phyloP scores from a whole-genome alignment of 768 basidiomycete species.

The Suillus subaureus region DNA sequence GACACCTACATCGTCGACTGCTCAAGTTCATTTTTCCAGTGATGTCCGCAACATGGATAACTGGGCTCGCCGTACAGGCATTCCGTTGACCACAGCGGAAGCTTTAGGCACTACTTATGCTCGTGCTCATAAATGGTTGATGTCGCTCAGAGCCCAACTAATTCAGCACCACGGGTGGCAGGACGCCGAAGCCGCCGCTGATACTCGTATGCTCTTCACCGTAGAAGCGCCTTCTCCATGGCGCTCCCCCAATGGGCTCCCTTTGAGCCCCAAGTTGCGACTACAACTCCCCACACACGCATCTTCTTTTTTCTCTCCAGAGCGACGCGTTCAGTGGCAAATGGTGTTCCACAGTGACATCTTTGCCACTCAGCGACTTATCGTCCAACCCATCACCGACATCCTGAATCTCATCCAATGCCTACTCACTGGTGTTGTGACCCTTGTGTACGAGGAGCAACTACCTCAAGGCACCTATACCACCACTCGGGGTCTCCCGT shows the following conservation, averaged over 20 bases:
- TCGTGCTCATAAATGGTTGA: constrained; percentile 76
- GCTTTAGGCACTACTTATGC: constrained; percentile 81
- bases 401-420: constrained; percentile 71
- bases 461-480: constrained; percentile 69
- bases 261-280: constrained; percentile 72
- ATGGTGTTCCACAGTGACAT: constrained; percentile 86
- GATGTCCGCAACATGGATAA: constrained; percentile 82
- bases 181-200: constrained; percentile 54
- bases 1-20: constrained; percentile 40
- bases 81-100: constrained; percentile 82
- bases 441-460: constrained; percentile 74
- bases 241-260: constrained; percentile 75
- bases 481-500: constrained; percentile 77
- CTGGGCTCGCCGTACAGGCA: constrained; percentile 78
- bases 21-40: constrained; percentile 75
- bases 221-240: constrained; percentile 79
- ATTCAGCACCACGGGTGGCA: constrained; percentile 72
- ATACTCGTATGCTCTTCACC: constrained; percentile 75
- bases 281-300: constrained; percentile 79
- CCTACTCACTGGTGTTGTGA: constrained; percentile 71
- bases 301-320: constrained; percentile 83
- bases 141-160: constrained; percentile 61
- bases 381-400: constrained; percentile 69
- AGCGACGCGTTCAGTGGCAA: constrained; percentile 84
- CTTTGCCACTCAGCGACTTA: constrained; percentile 70